Conservation (phyloP, 306 rosid genomes). For the Lupinus albus region DNA sequence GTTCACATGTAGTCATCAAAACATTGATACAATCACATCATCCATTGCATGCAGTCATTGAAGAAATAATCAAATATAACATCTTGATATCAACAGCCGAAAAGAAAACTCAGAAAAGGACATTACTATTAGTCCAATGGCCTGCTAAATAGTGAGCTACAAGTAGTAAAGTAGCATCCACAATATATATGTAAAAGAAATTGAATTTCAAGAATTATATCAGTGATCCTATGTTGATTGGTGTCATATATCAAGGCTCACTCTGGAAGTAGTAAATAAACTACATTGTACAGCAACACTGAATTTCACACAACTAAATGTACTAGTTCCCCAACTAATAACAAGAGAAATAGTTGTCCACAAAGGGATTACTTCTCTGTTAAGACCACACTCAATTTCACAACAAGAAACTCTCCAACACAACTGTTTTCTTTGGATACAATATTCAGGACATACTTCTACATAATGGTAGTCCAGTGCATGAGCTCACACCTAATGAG, state of each 20-base stretch:
- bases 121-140: conserved; percentile 5
- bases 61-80: background rate
- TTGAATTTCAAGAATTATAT: background rate
- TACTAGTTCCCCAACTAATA: conserved; percentile 3
- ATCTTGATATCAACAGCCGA: background rate
- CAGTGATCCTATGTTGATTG: background rate
- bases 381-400: conserved; percentile 4
- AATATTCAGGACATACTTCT: too few relatives aligned
- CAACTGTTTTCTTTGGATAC: too few relatives aligned
- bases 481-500: too few relatives aligned
- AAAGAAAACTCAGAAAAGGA: background rate
- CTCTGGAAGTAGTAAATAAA: background rate
- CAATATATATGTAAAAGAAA: conserved; percentile 23
- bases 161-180: conserved; percentile 16
- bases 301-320: background rate
- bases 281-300: background rate
- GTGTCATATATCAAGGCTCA: background rate
- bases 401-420: conserved; percentile 7
- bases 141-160: background rate
- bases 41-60: background rate
- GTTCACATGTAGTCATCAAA: conserved; percentile 9
- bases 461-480: too few relatives aligned
- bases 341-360: conserved; percentile 1
- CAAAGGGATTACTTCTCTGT: background rate
- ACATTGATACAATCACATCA: conserved; percentile 1